Conservation (phyloP, 257 asterid genomes). For the Solanum pennellii region DNA sequence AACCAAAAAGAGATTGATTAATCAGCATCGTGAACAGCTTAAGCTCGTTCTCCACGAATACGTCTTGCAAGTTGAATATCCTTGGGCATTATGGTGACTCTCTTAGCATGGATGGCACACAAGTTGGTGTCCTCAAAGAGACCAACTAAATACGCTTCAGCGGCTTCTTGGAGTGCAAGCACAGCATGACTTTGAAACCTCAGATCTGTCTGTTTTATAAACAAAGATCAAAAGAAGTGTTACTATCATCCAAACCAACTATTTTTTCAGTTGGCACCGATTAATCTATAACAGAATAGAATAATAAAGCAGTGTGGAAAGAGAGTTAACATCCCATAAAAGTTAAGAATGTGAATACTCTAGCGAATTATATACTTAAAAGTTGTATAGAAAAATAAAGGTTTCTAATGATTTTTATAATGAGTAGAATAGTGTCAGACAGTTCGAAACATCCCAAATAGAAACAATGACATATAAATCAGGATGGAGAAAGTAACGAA, state of each 20-base stretch:
- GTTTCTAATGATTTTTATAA: background rate
- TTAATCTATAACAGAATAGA: background rate
- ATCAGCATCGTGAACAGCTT: background rate
- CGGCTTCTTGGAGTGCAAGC: constrained; percentile 67
- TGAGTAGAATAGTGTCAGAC: background rate
- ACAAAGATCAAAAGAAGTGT: background rate
- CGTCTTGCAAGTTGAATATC: constrained; percentile 74
- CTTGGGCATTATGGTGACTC: constrained; percentile 1
- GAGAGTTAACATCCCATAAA: background rate
- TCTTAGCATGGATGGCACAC: constrained; percentile 27
- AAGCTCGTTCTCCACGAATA: constrained; percentile 79
- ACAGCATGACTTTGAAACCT: constrained; percentile 56
- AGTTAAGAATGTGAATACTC: background rate
- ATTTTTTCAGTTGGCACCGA: background rate
- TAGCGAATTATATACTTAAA: background rate
- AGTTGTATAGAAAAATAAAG: background rate
- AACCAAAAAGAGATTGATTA: background rate
- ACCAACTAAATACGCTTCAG: constrained; percentile 69
- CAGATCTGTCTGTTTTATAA: constrained; percentile 22
- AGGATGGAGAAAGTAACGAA: background rate
- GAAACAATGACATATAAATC: background rate
- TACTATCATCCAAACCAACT: background rate
- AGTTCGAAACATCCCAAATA: background rate
- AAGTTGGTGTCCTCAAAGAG: constrained; percentile 65
- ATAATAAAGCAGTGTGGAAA: background rate